A percentile compares a stretch with the other conserved stretches of the same genome.
phyloP scores from a whole-genome alignment of 768 basidiomycete species.

The Hericium coralloides region DNA sequence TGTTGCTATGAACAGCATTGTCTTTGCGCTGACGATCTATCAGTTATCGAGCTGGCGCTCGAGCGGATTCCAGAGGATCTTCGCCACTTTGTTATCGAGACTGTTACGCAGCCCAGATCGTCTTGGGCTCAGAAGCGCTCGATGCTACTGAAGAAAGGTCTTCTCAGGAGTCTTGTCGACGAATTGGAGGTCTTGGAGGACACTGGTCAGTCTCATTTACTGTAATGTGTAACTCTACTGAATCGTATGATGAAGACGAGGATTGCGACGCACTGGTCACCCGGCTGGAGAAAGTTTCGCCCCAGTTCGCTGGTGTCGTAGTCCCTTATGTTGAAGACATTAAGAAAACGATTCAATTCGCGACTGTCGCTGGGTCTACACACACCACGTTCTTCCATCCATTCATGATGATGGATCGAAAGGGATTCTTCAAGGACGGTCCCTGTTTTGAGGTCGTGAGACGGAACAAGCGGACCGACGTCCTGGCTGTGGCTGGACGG shows the following conservation, averaged over 20 bases:
- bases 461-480: slow-evolving; percentile 54
- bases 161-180: slow-evolving; percentile 58
- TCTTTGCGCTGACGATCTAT: not conserved
- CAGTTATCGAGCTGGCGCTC: slow-evolving; percentile 62
- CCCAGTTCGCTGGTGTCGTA: slow-evolving; percentile 39
- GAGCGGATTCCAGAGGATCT: slow-evolving; percentile 50
- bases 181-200: slow-evolving; percentile 67
- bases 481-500: slow-evolving; percentile 80
- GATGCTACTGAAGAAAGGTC: slow-evolving; percentile 57
- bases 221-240: not conserved
- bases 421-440: slow-evolving; percentile 61
- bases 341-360: slow-evolving; percentile 50
- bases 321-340: slow-evolving; percentile 50
- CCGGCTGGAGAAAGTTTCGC: slow-evolving; percentile 53
- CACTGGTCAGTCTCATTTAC: slow-evolving; percentile 31
- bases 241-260: slow-evolving; percentile 34
- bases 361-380: slow-evolving; percentile 50
- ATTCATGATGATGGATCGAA: slow-evolving; percentile 62
- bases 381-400: slow-evolving; percentile 62
- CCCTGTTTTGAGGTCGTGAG: slow-evolving; percentile 68
- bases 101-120: slow-evolving; percentile 58
- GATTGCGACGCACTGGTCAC: slow-evolving; percentile 49
- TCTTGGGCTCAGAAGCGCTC: slow-evolving; percentile 61
- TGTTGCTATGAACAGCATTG: not conserved
- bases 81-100: slow-evolving; percentile 49